Base-by-base conservation (phyloP, 192 early-diverging fungal species). In the Linnemannia schmuckeri region DNA sequence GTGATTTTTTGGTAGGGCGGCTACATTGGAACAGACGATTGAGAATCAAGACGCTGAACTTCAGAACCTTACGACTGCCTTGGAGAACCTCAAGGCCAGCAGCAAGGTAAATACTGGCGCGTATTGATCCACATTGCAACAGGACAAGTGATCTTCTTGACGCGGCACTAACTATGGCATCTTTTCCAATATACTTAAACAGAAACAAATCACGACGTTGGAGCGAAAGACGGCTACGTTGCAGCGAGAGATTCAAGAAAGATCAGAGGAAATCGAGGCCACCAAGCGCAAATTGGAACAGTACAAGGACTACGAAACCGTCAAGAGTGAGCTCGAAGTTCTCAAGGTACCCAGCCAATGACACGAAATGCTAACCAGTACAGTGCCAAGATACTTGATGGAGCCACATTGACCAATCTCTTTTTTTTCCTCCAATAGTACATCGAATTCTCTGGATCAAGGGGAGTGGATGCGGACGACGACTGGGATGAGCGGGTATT, bases 311-410 rank as follows among this genome's bases (percentile, higher is more conserved):
- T 98, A 98, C 70, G 94, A 97, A 73, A 94, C 96, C 78, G 93
- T 98, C 47, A 96, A 96, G 84, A 91, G 94, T 47, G 97, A 99
- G 77, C 89, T 99, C 38, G 94, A 96, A 30, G 91, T 99, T 61
- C 89, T 96, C 74, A 96, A 96, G 88, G 95, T 94, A 81, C 83
- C 69, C 44, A 71, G 12, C 46, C 2, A 44, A 24, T 40, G 33
- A 22, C 68, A n/a, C 22, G 1, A n/a, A 0, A 35, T 18, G 22
- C 13, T 24, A 22, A 44, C 0, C 8, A 8, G 7, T n/a, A 18
- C 27, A n/a, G n/a, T 4, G 27, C 27, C 44, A 15, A 30, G 24
- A 37, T 49, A 9, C 4, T 49, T n/a, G 37, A 30, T 6, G 49
- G 18, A 33, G 18, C 3, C 20, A 3, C 13, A 74, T 8, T 72